Base-by-base conservation (phyloP, 1,284 basidiomycete genomes). In the Cryptococcus sp. region DNA sequence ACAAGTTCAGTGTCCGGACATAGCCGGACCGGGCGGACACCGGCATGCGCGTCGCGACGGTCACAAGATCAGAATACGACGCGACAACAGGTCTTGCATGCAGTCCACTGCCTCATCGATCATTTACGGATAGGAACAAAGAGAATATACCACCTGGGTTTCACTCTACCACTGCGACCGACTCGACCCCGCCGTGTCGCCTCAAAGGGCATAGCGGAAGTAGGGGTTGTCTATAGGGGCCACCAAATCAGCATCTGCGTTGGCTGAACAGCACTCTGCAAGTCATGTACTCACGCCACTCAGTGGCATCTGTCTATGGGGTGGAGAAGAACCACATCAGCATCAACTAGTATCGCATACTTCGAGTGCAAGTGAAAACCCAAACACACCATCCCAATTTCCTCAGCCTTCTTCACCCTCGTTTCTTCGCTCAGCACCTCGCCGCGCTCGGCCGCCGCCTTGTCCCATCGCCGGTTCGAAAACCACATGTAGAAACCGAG, bases 401-500 rank as follows among this genome's bases (percentile, higher is more conserved):
- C 33, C 43, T 56, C 54, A 33, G 54, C 54, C 33, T 46, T 50
- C 33, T 50, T 50, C 21, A 21, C 38, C 33, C 54, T 24, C 16
- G 49, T 50, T 16, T 36, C 39, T 11, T 46, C 47, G n/a, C 23
- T 8, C 28, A 50, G 20, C 11, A 42, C 38, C 16, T 59, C 52
- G 5, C 48, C 54, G n/a, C 52, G 40, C 36, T 52, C 53, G 21
- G 35, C 47, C 16, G 53, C 53, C 33, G 21, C 15, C 20, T 50
- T 53, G 36, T 61, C 52, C 46, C 60, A 53, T 36, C 55, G 46
- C 12, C 55, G 24, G 50, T 64, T 64, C 20, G 43, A 50, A 24
- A 55, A 57, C 52, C 28, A 60, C 60, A 63, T 61, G 43, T 64
- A 61, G 11, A 48, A 2, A 11, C 62, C 62, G 7, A 63, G 52